These are phyloP conservation scores for Paralagenidium karlingii DNA, from an alignment of 352 stramenopile species.

Conservation along the genomic window DNA sequence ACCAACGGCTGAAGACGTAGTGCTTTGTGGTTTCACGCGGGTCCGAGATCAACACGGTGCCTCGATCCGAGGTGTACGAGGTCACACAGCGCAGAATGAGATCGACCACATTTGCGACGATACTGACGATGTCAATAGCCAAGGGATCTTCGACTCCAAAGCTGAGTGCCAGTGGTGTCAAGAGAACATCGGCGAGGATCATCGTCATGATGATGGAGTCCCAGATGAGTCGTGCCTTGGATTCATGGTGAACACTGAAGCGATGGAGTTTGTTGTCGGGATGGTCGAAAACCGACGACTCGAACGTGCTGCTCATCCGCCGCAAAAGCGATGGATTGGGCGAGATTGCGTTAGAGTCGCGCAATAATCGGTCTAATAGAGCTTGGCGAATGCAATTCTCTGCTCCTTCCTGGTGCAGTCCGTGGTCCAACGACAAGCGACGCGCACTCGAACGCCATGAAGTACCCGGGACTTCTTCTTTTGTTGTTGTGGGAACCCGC, in stretches of 20 bases:
- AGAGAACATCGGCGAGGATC: constrained; percentile 35
- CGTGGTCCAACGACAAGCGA: too few relatives aligned
- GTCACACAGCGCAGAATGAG: constrained; percentile 40
- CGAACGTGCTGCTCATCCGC: too few relatives aligned
- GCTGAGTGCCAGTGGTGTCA: constrained; percentile 36
- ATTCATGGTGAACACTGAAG: constrained; percentile 57
- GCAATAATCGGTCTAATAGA: too few relatives aligned
- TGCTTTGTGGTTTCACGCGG: constrained; percentile 20
- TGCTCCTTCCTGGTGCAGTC: too few relatives aligned
- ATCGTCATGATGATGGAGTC: constrained; percentile 39
- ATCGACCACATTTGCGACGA: constrained; percentile 23
- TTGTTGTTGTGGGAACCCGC: too few relatives aligned
- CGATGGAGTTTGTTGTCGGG: too few relatives aligned
- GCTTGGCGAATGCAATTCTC: too few relatives aligned
- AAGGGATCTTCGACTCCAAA: constrained; percentile 19
- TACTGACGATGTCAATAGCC: constrained; percentile 14
- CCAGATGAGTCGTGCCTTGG: constrained; percentile 20
- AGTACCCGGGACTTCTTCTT: too few relatives aligned
- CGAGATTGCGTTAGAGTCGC: too few relatives aligned
- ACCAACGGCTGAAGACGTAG: constrained; percentile 42
- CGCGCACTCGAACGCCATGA: too few relatives aligned
- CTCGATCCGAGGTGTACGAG: constrained; percentile 36
- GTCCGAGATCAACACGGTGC: constrained; percentile 34
- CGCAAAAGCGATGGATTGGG: too few relatives aligned
- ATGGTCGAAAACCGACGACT: too few relatives aligned